These are phyloP conservation scores for Diaporthe amygdali DNA, from an alignment of 2,329 filamentous ascomycete genomes.

Conservation along the genomic window DNA sequence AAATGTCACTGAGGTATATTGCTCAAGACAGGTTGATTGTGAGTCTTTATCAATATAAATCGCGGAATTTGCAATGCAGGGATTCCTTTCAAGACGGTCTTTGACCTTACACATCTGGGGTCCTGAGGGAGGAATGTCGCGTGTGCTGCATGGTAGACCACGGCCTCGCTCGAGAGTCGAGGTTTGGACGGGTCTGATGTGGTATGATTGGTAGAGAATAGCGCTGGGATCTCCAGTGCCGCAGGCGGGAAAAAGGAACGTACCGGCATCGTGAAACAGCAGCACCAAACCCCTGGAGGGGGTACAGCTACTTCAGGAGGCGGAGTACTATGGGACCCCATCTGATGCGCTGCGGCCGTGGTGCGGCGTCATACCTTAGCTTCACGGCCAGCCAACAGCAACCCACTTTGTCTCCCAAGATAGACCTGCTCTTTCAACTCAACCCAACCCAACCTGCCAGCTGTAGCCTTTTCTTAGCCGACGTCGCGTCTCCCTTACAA, in stretches of 20 bases:
- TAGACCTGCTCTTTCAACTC: background rate
- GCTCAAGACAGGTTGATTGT: background rate
- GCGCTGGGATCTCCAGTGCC: background rate
- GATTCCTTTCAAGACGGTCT: background rate
- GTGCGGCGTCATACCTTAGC: slow-evolving; percentile 24
- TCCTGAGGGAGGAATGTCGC: background rate
- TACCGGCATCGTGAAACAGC: background rate
- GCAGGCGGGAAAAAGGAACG: background rate
- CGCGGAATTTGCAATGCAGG: too few species aligned
- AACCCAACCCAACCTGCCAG: background rate
- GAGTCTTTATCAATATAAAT: background rate
- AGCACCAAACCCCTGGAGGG: background rate
- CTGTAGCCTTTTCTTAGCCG: background rate
- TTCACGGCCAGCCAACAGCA: slow-evolving; percentile 9
- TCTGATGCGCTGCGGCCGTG: slow-evolving; percentile 16
- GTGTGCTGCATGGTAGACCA: background rate
- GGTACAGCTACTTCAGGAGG: slow-evolving; percentile 20
- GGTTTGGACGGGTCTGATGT: background rate
- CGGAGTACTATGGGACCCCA: background rate
- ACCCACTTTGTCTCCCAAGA: background rate
- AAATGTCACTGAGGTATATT: background rate
- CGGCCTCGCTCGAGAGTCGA: background rate
- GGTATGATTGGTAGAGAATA: background rate
- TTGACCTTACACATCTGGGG: background rate
- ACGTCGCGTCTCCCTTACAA: background rate